A percentile compares a stretch with the other conserved stretches of the same genome.
Evolutionary conservation across 768 basidiomycete genomes (phyloP).

Genomic region (Psilocybe cubensis): DNA sequence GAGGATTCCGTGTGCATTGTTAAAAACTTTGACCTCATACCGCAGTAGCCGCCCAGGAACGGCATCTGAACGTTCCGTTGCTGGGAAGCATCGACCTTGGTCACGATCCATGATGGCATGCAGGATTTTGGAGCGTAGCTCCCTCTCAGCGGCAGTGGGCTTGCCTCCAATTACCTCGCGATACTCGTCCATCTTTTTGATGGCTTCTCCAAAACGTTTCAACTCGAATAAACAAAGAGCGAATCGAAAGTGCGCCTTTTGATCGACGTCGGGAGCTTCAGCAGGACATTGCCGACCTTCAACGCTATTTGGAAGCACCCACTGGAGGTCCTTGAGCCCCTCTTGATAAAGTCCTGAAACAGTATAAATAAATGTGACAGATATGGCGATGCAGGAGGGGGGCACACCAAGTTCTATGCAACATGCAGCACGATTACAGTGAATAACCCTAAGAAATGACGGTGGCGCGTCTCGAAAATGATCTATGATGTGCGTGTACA

Average conservation of each 20-base stretch:
- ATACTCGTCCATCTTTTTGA: conserved; percentile 14
- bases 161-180: conserved; percentile 4
- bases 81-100: background rate
- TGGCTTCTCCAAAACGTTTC: conserved; percentile 14
- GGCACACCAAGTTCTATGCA: conserved; percentile 15
- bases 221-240: conserved; percentile 18
- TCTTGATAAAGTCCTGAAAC: conserved; percentile 12
- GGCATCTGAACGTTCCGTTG: background rate
- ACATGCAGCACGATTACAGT: conserved; percentile 17
- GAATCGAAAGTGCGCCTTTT: conserved; percentile 18
- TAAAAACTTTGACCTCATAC: conserved; percentile 14
- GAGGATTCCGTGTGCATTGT: conserved; percentile 3
- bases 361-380: background rate
- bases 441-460: conserved; percentile 7
- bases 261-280: background rate
- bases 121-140: conserved; percentile 9
- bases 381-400: background rate
- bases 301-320: conserved; percentile 2
- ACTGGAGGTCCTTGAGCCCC: conserved; percentile 11
- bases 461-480: conserved; percentile 2
- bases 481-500: conserved; percentile 15
- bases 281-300: background rate
- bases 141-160: background rate
- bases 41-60: conserved; percentile 2
- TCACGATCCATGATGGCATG: conserved; percentile 10